Conservation (phyloP, 2,329 filamentous ascomycete species). For the Talaromyces verruculosus region DNA sequence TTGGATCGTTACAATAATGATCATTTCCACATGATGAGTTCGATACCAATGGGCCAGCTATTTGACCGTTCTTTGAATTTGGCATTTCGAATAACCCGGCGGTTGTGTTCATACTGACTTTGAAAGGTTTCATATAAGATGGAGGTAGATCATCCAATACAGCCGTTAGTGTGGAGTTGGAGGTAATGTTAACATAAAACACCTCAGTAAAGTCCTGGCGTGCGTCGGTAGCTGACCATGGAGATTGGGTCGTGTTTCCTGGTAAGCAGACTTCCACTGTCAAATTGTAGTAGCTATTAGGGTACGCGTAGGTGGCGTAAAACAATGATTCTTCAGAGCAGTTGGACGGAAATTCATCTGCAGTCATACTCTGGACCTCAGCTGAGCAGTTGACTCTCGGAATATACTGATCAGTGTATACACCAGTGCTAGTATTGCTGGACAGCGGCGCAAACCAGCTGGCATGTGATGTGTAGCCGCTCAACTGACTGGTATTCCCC, state of each 20-base stretch:
- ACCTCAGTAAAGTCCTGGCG: conserved; percentile 34
- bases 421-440: conserved; percentile 28
- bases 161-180: neutral
- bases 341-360: conserved; percentile 25
- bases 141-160: neutral
- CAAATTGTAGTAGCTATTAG: neutral
- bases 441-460: conserved; percentile 26
- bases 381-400: conserved; percentile 33
- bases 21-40: neutral
- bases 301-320: conserved; percentile 25
- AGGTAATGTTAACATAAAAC: conserved; percentile 31
- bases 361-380: conserved; percentile 23
- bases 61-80: conserved; percentile 30
- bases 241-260: conserved; percentile 24
- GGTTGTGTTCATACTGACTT: conserved; percentile 32
- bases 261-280: conserved; percentile 33
- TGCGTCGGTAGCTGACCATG: conserved; percentile 29
- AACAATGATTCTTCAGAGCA: conserved; percentile 27
- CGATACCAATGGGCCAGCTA: conserved; percentile 21
- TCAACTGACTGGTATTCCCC: conserved; percentile 5
- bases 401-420: conserved; percentile 29
- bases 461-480: neutral
- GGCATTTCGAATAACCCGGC: conserved; percentile 37
- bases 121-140: conserved; percentile 18
- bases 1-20: neutral